phyloP scores from a whole-genome alignment of 2,329 filamentous ascomycete species.

The Knufia fluminis region DNA sequence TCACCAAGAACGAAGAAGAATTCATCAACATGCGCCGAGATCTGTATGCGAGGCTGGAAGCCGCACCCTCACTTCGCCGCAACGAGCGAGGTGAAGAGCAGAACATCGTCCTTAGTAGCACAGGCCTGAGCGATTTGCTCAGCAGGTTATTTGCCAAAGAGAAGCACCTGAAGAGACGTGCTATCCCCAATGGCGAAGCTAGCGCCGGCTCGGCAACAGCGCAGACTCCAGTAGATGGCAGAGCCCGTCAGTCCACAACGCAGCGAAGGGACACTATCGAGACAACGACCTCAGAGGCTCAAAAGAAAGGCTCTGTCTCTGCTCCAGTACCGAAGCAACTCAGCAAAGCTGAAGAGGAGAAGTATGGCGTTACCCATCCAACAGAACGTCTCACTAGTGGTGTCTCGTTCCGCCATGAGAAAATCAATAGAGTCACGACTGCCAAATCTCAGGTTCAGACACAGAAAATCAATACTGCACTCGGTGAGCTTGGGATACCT shows the following conservation, averaged over 20 bases:
- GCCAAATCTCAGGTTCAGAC: conserved; percentile 44
- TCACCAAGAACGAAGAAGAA: conserved; percentile 73
- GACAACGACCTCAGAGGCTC: conserved; percentile 23
- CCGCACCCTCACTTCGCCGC: conserved; percentile 58
- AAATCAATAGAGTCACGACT: conserved; percentile 40
- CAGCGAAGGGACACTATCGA: conserved; percentile 23
- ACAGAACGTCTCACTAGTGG: conserved; percentile 77
- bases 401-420: conserved; percentile 73
- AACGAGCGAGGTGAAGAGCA: conserved; percentile 36
- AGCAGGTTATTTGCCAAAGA: conserved; percentile 75
- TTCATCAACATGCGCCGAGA: conserved; percentile 84
- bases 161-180: conserved; percentile 79
- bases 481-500: conserved; percentile 40
- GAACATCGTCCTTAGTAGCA: conserved; percentile 64
- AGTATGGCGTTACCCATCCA: conserved; percentile 76
- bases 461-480: conserved; percentile 38
- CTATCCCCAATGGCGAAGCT: conserved; percentile 49
- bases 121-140: conserved; percentile 68
- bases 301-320: conserved; percentile 30
- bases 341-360: conserved; percentile 61
- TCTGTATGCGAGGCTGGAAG: conserved; percentile 77
- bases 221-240: conserved; percentile 28
- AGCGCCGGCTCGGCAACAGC: conserved; percentile 41
- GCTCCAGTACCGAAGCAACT: conserved; percentile 59
- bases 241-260: conserved; percentile 21